These are phyloP conservation scores for Coemansia sp. DNA, from an alignment of 192 early-diverging fungal species.

Conservation along the genomic window DNA sequence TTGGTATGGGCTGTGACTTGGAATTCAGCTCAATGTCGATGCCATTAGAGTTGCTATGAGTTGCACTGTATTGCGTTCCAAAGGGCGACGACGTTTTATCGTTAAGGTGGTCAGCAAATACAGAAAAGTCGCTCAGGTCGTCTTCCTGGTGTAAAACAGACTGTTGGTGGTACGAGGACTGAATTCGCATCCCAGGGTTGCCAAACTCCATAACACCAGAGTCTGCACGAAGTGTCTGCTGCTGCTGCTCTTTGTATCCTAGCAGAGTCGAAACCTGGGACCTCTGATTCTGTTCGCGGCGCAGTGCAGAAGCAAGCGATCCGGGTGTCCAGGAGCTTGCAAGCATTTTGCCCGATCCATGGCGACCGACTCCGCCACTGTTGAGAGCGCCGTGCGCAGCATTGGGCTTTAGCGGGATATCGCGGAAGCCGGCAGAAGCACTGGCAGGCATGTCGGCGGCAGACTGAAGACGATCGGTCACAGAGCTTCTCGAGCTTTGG, in stretches of 20 bases:
- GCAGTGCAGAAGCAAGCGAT: constrained; percentile 6
- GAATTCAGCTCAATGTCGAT: constrained; percentile 15
- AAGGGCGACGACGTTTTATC: constrained; percentile 30
- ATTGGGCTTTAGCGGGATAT: constrained; percentile 3
- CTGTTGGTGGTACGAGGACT: constrained; percentile 5
- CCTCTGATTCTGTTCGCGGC: constrained; percentile 3
- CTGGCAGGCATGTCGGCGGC: neutral
- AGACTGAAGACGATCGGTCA: neutral
- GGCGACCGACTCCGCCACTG: neutral
- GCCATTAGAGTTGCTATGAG: constrained; percentile 2
- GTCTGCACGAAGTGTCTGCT: neutral
- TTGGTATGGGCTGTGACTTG: constrained; percentile 50
- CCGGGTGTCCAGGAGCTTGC: constrained; percentile 14
- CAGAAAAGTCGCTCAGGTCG: constrained; percentile 3
- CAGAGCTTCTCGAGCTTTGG: neutral
- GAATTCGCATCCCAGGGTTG: neutral
- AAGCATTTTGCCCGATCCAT: neutral
- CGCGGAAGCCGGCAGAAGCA: neutral
- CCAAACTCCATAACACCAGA: constrained; percentile 9
- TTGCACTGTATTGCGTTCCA: constrained; percentile 16
- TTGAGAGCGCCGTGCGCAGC: neutral
- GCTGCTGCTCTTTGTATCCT: constrained; percentile 7
- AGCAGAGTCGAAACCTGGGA: neutral
- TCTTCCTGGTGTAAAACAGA: constrained; percentile 4
- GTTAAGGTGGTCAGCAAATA: constrained; percentile 20